phyloP scores from a whole-genome alignment of 768 basidiomycete species.

The Steccherinum ochraceum region DNA sequence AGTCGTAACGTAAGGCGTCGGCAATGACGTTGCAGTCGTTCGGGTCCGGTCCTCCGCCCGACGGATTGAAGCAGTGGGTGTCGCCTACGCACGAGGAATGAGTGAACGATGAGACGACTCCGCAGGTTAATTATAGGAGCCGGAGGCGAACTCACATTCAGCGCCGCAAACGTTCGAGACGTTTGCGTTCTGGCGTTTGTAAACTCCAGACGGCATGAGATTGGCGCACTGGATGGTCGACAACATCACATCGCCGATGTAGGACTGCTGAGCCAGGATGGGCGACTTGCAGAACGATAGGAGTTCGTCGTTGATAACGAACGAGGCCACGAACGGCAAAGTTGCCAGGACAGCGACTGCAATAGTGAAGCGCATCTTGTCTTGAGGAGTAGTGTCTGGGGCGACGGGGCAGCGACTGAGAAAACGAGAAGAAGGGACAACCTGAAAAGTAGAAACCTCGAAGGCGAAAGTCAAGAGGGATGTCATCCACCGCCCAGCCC shows the following conservation, averaged over 20 bases:
- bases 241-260: slow-evolving; percentile 32
- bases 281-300: slow-evolving; percentile 16
- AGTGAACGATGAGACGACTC: not conserved
- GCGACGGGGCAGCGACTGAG: no score
- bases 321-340: not conserved
- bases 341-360: not conserved
- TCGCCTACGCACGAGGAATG: slow-evolving; percentile 10
- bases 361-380: not conserved
- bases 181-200: slow-evolving; percentile 21
- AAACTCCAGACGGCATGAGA: slow-evolving; percentile 7
- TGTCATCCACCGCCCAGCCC: not conserved
- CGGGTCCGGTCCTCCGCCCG: slow-evolving; percentile 42
- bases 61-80: slow-evolving; percentile 39
- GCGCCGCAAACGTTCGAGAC: slow-evolving; percentile 35
- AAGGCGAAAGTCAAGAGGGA: not conserved
- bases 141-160: slow-evolving; percentile 26
- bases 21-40: slow-evolving; percentile 44
- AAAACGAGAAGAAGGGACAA: no score
- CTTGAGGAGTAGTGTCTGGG: not conserved
- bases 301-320: not conserved
- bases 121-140: not conserved
- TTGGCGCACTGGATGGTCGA: slow-evolving; percentile 27
- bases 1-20: slow-evolving; percentile 40
- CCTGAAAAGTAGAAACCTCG: not conserved
- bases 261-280: slow-evolving; percentile 29